Percentiles rank a stretch among this genome's conserved stretches.
Evolutionary conservation across 2,329 filamentous ascomycete genomes (phyloP).

Genomic region (Botrytis paeoniae): DNA sequence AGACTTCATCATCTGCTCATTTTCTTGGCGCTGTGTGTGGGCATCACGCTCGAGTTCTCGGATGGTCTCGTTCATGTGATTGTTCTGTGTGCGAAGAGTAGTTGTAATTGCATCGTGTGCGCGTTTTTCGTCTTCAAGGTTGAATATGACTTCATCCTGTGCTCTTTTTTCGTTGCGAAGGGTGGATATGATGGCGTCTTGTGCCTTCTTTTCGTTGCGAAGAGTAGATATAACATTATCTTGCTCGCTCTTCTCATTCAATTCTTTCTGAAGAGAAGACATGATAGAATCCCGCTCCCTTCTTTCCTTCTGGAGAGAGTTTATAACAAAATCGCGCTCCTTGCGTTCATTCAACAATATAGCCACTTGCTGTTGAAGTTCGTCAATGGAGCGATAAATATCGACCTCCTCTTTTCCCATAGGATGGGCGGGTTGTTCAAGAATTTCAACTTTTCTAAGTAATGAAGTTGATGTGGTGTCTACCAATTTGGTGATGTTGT

Average conservation of each 20-base stretch:
- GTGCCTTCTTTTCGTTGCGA: not conserved
- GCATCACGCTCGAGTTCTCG: not conserved
- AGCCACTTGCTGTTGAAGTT: constrained; percentile 13
- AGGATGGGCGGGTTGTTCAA: not conserved
- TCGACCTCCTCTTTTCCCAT: constrained; percentile 14
- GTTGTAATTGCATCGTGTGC: not conserved
- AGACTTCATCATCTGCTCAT: not conserved
- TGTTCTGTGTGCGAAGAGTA: not conserved
- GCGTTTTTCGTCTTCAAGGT: not conserved
- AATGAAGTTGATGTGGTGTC: constrained; percentile 10
- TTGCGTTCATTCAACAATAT: constrained; percentile 12
- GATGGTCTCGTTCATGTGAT: not conserved
- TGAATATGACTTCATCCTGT: not conserved
- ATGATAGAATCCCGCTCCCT: not conserved
- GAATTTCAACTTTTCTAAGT: not conserved
- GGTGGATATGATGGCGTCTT: not conserved
- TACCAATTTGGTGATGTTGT: constrained; percentile 12
- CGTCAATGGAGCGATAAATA: constrained; percentile 10
- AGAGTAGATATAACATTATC: not conserved
- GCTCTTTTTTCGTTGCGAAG: not conserved
- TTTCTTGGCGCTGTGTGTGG: not conserved
- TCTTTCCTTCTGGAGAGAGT: not conserved
- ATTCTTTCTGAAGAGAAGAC: not conserved
- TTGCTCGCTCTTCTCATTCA: not conserved
- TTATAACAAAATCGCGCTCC: constrained; percentile 4